These are phyloP conservation scores for Pseudocercospora ulei DNA, from an alignment of 2,329 filamentous ascomycete species.

Conservation along the genomic window DNA sequence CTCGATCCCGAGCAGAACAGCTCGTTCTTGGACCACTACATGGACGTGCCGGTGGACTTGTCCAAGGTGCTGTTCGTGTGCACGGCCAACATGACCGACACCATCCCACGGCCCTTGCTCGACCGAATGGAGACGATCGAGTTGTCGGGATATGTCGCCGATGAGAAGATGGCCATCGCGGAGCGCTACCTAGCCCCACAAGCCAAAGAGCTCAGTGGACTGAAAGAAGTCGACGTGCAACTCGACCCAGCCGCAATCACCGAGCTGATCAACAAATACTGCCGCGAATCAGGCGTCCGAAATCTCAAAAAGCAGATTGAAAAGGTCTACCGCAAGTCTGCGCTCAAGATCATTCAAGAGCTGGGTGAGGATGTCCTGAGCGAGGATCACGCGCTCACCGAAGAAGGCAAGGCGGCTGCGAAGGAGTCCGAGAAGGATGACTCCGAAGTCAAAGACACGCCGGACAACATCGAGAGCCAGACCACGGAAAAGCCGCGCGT, in stretches of 20 bases:
- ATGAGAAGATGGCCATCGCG: conserved; percentile 98
- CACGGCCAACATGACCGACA: conserved; percentile 98
- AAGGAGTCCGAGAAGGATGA: conserved; percentile 60
- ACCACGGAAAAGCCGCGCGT: conserved; percentile 59
- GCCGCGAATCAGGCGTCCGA: conserved; percentile 88
- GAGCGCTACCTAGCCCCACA: conserved; percentile 84
- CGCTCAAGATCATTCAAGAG: conserved; percentile 92
- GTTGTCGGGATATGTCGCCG: conserved; percentile 88
- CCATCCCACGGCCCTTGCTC: conserved; percentile 82
- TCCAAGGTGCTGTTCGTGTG: conserved; percentile 98
- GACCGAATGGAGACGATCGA: conserved; percentile 98
- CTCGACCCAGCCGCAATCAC: conserved; percentile 79
- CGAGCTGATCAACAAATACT: conserved; percentile 97
- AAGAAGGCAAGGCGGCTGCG: conserved; percentile 70
- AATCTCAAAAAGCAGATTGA: conserved; percentile 99
- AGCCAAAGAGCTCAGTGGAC: conserved; percentile 84
- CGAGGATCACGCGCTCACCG: conserved; percentile 72
- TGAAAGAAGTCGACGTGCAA: conserved; percentile 84
- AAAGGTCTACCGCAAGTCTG: conserved; percentile 95
- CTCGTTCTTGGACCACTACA: conserved; percentile 96
- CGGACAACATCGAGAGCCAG: conserved; percentile 48
- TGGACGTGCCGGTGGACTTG: conserved; percentile 94
- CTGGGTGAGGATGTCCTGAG: conserved; percentile 74
- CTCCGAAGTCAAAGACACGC: conserved; percentile 53
- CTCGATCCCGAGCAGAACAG: conserved; percentile 95